Evolutionary conservation across 139 green algal species (phyloP), one percentile per base, ranked within the genome.

Genomic region (Zygnema cylindricum): DNA sequence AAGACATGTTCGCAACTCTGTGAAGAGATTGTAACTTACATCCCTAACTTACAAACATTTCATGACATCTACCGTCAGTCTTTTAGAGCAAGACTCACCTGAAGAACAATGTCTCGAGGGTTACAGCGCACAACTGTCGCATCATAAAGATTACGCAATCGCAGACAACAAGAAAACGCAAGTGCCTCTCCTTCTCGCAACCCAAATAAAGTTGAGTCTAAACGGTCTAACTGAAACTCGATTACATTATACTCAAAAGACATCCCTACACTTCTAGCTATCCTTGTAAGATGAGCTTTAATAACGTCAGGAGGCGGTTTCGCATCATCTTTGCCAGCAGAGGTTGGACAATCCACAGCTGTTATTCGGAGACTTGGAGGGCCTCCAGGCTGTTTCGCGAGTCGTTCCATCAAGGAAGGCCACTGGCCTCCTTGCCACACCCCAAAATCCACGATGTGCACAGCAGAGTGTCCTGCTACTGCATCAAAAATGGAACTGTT

Each of bases 121-220:
- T 16, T 63, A 16, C 49, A 25, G 7, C 49, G 49, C 7, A 63
- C 49, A 7, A 63, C 49, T 43, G 3, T 30, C 36, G 69, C 83
- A 76, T 82, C 83, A 32, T 83, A 77, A 33, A 88, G 69, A 33
- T 88, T 49, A 43, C 21, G 30, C 42, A 88, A 76, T 42, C 83
- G 43, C 63, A 88, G 43, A 22, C 63, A 25, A 39, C 83, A 78
- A 69, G 79, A 82, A 22, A 84, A 57, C 25, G 25, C 2, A 1
- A 63, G 1, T 2, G 32, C 55, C 57, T 87, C 82, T 35, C 41
- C 69, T 25, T 32, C 83, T 33, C 38, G 30, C 32, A 38, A 25
- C 16, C 36, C 22, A 36, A 88, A 38, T 69, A 88, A 82, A n/a
- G 11, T 30, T 3, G 81, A n/a, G 49, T 77, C 25, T 41, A 86